Conservation (phyloP, 345 rosid species). For the Boechera stricta region DNA sequence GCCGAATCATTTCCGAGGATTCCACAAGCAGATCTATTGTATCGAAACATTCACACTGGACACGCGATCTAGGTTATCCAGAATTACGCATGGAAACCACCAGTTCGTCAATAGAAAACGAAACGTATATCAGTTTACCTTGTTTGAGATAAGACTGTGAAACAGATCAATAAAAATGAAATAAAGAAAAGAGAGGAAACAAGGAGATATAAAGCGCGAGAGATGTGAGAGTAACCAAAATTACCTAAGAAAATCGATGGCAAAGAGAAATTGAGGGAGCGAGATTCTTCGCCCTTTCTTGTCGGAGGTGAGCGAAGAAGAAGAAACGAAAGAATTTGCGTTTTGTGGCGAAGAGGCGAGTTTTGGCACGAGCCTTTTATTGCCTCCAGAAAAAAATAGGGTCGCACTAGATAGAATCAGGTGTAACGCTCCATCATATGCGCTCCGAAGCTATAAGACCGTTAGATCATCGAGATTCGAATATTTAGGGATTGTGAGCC, state of each 20-base stretch:
- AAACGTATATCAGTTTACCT: conserved; percentile 6
- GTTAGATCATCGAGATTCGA: conserved; percentile 18
- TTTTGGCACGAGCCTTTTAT: conserved; percentile 41
- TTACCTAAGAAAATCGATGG: conserved; percentile 40
- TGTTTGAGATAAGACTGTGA: conserved; percentile 14
- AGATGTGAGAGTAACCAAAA: background rate
- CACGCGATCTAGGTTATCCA: background rate
- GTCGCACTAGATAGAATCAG: conserved; percentile 16
- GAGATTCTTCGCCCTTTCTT: conserved; percentile 49
- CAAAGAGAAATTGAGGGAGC: conserved; percentile 34
- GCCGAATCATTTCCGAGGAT: conserved; percentile 1
- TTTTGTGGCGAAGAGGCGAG: conserved; percentile 43
- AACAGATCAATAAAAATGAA: background rate
- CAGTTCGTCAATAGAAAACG: conserved; percentile 6
- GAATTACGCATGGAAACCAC: background rate
- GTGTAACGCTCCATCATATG: background rate
- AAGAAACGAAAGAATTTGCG: conserved; percentile 1
- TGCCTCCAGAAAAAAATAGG: conserved; percentile 37
- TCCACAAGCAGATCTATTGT: background rate
- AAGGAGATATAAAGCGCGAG: conserved; percentile 17
- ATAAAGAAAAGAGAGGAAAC: conserved; percentile 7
- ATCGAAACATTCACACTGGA: background rate
- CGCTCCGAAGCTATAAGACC: background rate
- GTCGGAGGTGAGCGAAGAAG: conserved; percentile 42
- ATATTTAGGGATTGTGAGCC: background rate